Evolutionary conservation across 78 protist species (phyloP), one percentile per base, ranked within the genome.

Genomic region (Dictyostelium firmibasis): DNA sequence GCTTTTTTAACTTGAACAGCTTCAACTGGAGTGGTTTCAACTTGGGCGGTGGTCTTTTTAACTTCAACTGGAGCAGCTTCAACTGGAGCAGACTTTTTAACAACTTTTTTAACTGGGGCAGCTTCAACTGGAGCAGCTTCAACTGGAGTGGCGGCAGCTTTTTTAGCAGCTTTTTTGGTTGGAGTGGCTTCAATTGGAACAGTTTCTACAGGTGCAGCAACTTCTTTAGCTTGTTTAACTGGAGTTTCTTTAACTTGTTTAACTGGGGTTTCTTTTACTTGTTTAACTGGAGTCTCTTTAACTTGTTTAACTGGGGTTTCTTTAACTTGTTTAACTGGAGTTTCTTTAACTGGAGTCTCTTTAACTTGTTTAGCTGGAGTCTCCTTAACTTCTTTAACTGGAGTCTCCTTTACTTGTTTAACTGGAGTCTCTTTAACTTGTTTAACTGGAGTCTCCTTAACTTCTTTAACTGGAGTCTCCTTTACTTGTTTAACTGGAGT

Each of bases 211-310:
- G n/a, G n/a, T n/a, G n/a, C n/a, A n/a, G n/a, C n/a, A n/a, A n/a
- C n/a, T n/a, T n/a, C n/a, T n/a, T n/a, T n/a, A n/a, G n/a, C n/a
- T n/a, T n/a, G 1, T 81, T 81, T 81, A 1, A 6, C 9, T 27
- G 18, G 31, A 38, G 67, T 57, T n/a, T n/a, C n/a, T 57, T 57
- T 57, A 0, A 27, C 20, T 16, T n/a, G 27, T 57, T 57, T 57
- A 5, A 27, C 16, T 57, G 67, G 67, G 23, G 62, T 50, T 50
- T 50, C 62, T 50, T 50, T 50, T 13, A 16, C 62, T 50, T 18
- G 62, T 72, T 72, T 72, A 72, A 72, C 20, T 72, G 84, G 84
- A 5, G 36, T 25, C n/a, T 16, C 84, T 47, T 79, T 79, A 2
- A n/a, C n/a, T n/a, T n/a, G n/a, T n/a, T n/a, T n/a, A n/a, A n/a